Evolutionary conservation across 176 grass and related monocot species (phyloP).

Genomic region (Triticum turgidum): DNA sequence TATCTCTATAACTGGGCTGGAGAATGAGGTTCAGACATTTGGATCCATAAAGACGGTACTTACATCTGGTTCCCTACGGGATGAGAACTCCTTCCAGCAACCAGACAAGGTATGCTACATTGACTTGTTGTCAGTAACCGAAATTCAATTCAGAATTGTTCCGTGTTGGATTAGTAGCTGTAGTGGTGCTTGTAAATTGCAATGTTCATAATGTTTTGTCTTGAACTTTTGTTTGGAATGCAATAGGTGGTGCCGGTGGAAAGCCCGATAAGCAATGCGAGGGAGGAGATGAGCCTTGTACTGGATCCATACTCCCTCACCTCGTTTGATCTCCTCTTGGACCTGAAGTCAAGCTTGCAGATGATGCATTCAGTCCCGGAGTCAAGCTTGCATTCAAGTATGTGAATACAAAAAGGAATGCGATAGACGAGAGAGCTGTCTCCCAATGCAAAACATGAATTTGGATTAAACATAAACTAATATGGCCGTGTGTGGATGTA

Average conservation of each 20-base stretch:
- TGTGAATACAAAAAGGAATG: background rate
- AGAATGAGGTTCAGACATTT: constrained; percentile 47
- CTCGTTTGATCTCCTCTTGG: constrained; percentile 74
- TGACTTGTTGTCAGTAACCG: background rate
- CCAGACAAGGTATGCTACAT: constrained; percentile 72
- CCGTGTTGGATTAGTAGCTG: background rate
- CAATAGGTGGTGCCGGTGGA: constrained; percentile 60
- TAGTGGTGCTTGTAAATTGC: background rate
- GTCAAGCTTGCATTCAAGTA: constrained; percentile 25
- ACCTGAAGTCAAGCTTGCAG: background rate
- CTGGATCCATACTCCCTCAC: constrained; percentile 68
- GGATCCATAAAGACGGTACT: constrained; percentile 75
- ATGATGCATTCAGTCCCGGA: background rate
- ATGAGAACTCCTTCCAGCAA: constrained; percentile 91
- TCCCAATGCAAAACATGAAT: background rate
- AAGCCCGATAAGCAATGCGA: constrained; percentile 59
- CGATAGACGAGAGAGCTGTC: background rate
- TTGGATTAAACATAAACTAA: background rate
- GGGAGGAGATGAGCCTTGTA: constrained; percentile 47
- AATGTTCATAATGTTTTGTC: background rate
- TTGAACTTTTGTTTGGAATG: constrained; percentile 33
- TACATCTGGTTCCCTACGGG: constrained; percentile 54
- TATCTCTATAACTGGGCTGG: constrained; percentile 61
- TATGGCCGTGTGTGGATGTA: background rate
- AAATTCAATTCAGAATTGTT: constrained; percentile 6